Conservation (phyloP, 2,329 filamentous ascomycete species). For the Colletotrichum brevisporum region DNA sequence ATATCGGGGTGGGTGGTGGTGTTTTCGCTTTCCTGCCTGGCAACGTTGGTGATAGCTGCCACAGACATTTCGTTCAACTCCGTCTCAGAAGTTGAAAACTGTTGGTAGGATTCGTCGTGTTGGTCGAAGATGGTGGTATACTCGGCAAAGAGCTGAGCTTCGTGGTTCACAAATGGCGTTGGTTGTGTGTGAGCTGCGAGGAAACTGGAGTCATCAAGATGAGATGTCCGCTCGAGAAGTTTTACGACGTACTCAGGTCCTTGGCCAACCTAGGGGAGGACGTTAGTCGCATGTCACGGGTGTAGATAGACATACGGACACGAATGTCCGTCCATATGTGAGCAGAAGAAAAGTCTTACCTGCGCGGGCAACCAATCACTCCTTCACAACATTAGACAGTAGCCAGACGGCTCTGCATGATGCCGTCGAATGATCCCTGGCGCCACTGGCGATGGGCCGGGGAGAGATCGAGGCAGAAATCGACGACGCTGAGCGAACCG, state of each 20-base stretch:
- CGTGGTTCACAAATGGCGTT: conserved; percentile 32
- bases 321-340: too few relatives aligned
- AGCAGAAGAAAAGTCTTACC: conserved; percentile 15
- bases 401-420: conserved; percentile 3
- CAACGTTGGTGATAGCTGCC: conserved; percentile 13
- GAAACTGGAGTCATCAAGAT: conserved; percentile 35
- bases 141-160: conserved; percentile 36
- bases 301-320: neutral
- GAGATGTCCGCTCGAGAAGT: conserved; percentile 42
- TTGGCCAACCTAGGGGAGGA: conserved; percentile 37
- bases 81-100: conserved; percentile 25
- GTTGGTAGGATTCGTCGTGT: conserved; percentile 12
- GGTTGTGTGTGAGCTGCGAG: conserved; percentile 36
- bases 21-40: conserved; percentile 20
- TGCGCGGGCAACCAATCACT: conserved; percentile 23
- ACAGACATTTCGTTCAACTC: conserved; percentile 26
- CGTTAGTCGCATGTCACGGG: conserved; percentile 22
- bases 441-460: neutral
- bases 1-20: conserved; percentile 19
- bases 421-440: neutral
- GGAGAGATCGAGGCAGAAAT: neutral
- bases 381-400: conserved; percentile 31
- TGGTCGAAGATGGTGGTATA: conserved; percentile 30
- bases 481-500: neutral
- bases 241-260: conserved; percentile 44